These are phyloP conservation scores for Lactarius hatsudake DNA, from an alignment of 768 basidiomycete species.

Conservation along the genomic window DNA sequence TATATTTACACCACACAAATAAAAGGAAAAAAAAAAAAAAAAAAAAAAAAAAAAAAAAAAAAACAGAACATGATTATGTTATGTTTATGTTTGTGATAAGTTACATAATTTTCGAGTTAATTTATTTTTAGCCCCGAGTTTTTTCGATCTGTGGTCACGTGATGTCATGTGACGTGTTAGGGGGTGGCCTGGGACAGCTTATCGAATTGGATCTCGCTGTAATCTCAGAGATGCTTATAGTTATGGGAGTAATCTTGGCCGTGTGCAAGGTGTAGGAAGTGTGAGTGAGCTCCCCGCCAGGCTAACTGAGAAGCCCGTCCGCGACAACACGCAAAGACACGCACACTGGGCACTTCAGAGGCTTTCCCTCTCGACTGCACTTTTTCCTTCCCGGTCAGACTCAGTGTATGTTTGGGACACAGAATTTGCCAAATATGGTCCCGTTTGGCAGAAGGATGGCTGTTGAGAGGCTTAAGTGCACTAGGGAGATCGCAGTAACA, in stretches of 20 bases:
- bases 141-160: too few species aligned
- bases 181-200: too few species aligned
- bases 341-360: constrained; percentile 51
- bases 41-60: too few species aligned
- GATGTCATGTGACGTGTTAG: too few species aligned
- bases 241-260: constrained; percentile 66
- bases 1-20: too few species aligned
- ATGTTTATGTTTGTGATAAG: too few species aligned
- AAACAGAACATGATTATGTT: too few species aligned
- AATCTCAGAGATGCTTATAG: constrained; percentile 35
- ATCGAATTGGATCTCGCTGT: too few species aligned
- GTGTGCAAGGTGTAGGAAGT: constrained; percentile 81
- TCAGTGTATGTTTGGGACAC: constrained; percentile 36
- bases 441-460: constrained; percentile 77
- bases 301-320: constrained; percentile 58
- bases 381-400: constrained; percentile 33
- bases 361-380: constrained; percentile 58
- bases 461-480: constrained; percentile 31
- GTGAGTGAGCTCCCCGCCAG: constrained; percentile 84
- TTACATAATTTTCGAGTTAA: too few species aligned
- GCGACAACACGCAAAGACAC: constrained; percentile 74
- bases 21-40: too few species aligned
- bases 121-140: too few species aligned
- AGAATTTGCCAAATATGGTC: constrained; percentile 58
- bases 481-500: constrained; percentile 5